phyloP scores from a whole-genome alignment of 2,329 filamentous ascomycete species.

The Septoria petroselini region DNA sequence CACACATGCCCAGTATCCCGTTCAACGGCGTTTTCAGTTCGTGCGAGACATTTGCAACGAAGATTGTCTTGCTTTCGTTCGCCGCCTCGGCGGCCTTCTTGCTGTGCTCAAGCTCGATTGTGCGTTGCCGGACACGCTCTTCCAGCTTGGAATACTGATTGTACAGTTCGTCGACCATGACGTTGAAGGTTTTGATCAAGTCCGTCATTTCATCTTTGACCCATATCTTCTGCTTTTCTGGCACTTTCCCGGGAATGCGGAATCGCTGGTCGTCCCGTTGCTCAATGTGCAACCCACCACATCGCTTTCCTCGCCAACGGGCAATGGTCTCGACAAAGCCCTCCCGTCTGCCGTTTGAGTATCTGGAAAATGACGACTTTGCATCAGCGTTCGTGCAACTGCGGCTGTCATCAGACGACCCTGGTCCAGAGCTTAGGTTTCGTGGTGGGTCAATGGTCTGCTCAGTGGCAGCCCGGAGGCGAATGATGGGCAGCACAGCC shows the following conservation, averaged over 20 bases:
- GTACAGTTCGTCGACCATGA: conserved; percentile 86
- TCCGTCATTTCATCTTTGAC: conserved; percentile 83
- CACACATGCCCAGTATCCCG: conserved; percentile 90
- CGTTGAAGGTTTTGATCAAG: conserved; percentile 79
- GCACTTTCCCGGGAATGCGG: conserved; percentile 78
- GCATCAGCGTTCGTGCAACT: conserved; percentile 4
- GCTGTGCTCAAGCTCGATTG: conserved; percentile 78
- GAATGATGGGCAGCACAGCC: conserved; percentile 74
- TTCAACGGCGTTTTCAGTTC: conserved; percentile 93
- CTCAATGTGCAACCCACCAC: conserved; percentile 34
- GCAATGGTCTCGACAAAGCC: conserved; percentile 40
- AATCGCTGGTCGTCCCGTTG: conserved; percentile 54
- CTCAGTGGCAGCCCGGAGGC: conserved; percentile 70
- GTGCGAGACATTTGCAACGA: conserved; percentile 43
- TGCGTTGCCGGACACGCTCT: conserved; percentile 78
- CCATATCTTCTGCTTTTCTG: conserved; percentile 65
- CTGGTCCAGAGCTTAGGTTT: conserved; percentile 3
- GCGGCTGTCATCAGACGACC: conserved; percentile 10
- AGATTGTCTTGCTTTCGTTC: conserved; percentile 73
- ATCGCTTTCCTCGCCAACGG: conserved; percentile 30
- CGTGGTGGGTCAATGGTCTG: conserved; percentile 66
- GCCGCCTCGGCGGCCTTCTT: conserved; percentile 92
- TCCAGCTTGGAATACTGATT: conserved; percentile 83
- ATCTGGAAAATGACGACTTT: background rate
- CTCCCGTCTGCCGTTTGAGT: background rate